Conservation (phyloP, 352 stramenopile genomes). For the Phytophthora hybrid region DNA sequence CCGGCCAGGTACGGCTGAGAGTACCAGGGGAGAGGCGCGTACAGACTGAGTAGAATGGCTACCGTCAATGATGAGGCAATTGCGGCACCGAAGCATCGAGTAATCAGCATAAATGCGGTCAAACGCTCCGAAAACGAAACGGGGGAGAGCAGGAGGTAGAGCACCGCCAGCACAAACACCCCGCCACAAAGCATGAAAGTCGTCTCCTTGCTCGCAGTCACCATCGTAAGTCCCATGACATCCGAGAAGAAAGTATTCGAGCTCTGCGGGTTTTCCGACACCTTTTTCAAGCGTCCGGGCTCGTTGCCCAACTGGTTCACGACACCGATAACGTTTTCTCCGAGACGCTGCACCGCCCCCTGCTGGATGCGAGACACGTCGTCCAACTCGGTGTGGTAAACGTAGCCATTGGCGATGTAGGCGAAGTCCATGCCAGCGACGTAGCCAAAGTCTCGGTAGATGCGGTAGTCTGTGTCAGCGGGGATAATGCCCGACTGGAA, state of each 20-base stretch:
- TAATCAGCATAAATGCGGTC: conserved; percentile 49
- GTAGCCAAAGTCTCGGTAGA: conserved; percentile 77
- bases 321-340: conserved; percentile 75
- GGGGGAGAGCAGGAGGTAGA: conserved; percentile 61
- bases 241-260: conserved; percentile 83
- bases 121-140: conserved; percentile 52
- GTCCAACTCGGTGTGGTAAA: conserved; percentile 81
- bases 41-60: conserved; percentile 62
- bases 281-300: conserved; percentile 55
- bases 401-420: conserved; percentile 84
- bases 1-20: conserved; percentile 61
- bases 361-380: conserved; percentile 77
- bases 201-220: conserved; percentile 61
- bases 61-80: conserved; percentile 50
- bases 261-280: conserved; percentile 64
- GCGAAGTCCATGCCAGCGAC: conserved; percentile 88
- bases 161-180: conserved; percentile 47
- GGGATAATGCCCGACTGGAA: conserved; percentile 81
- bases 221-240: conserved; percentile 66
- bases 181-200: conserved; percentile 49
- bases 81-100: conserved; percentile 44
- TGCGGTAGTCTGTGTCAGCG: conserved; percentile 77
- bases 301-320: conserved; percentile 57
- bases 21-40: conserved; percentile 78
- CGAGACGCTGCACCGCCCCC: conserved; percentile 71